phyloP scores from a whole-genome alignment of 345 rosid species.

The Citrus mangshanensis region DNA sequence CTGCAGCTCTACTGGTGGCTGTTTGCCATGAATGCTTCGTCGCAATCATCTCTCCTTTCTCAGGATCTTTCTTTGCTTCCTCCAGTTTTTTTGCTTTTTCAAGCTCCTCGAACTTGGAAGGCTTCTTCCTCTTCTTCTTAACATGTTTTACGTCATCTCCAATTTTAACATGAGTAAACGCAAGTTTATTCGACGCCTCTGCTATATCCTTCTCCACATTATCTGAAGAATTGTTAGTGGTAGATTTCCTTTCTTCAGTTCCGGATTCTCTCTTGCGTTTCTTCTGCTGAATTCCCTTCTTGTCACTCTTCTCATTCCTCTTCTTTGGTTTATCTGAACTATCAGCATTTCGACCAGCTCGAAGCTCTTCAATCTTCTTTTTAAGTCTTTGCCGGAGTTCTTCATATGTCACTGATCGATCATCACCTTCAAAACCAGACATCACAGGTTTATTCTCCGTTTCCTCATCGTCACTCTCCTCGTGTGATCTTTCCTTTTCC shows the following conservation, averaged over 20 bases:
- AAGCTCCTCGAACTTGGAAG: constrained; percentile 65
- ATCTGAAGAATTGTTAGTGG: constrained; percentile 25
- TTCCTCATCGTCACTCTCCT: constrained; percentile 46
- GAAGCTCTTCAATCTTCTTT: constrained; percentile 65
- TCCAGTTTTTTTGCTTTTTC: constrained; percentile 59
- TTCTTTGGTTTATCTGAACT: constrained; percentile 24
- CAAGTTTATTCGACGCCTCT: constrained; percentile 76
- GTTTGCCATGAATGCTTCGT: constrained; percentile 74
- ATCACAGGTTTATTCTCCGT: constrained; percentile 32
- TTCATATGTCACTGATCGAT: constrained; percentile 55
- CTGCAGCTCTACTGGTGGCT: constrained; percentile 76
- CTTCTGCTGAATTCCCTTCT: constrained; percentile 30
- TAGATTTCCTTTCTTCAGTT: constrained; percentile 31
- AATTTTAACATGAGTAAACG: constrained; percentile 65
- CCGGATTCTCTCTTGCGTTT: constrained; percentile 64
- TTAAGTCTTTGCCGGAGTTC: constrained; percentile 72
- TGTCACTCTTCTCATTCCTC: constrained; percentile 25
- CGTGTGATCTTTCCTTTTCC: constrained; percentile 50
- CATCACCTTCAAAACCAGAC: constrained; percentile 38
- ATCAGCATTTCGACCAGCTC: constrained; percentile 45
- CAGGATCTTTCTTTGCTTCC: constrained; percentile 75
- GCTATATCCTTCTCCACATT: constrained; percentile 53
- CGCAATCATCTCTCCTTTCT: constrained; percentile 55
- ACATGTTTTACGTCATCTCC: constrained; percentile 54
- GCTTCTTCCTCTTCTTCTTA: constrained; percentile 54